A percentile compares a stretch with the other conserved stretches of the same genome.
phyloP scores from a whole-genome alignment of 495 filamentous ascomycete genomes.

The Pseudotulostoma volvatum region DNA sequence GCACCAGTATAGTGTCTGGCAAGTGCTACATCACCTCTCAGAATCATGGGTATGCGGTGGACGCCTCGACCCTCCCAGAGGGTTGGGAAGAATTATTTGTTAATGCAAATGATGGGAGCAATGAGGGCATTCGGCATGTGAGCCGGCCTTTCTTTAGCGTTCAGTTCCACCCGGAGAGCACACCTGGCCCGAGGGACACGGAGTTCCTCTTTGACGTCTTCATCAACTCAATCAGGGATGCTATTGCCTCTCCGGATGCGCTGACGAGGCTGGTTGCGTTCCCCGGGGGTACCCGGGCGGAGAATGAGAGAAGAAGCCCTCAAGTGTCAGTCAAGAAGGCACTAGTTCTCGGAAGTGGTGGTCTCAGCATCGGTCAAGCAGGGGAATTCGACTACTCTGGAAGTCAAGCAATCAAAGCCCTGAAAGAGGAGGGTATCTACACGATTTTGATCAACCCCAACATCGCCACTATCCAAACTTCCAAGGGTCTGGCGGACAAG shows the following conservation, averaged over 20 bases:
- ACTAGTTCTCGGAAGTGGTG: constrained; percentile 89
- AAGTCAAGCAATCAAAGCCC: constrained; percentile 77
- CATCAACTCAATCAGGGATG: constrained; percentile 62
- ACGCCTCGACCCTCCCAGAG: constrained; percentile 51
- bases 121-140: constrained; percentile 86
- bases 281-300: constrained; percentile 64
- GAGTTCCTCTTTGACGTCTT: constrained; percentile 96
- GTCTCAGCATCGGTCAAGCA: constrained; percentile 93
- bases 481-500: constrained; percentile 88
- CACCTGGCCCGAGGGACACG: constrained; percentile 88
- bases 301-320: constrained; percentile 60
- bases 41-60: constrained; percentile 91
- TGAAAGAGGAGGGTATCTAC: constrained; percentile 92
- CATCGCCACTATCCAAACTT: constrained; percentile 97
- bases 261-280: constrained; percentile 60
- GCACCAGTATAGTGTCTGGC: constrained; percentile 83
- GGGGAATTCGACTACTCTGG: constrained; percentile 99
- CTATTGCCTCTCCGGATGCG: constrained; percentile 39
- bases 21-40: constrained; percentile 98
- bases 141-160: constrained; percentile 89
- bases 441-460: constrained; percentile 97
- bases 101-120: constrained; percentile 94
- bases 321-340: constrained; percentile 84
- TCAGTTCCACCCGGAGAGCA: constrained; percentile 96
- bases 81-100: constrained; percentile 63